A percentile compares a stretch with the other conserved stretches of the same genome.
These are phyloP conservation scores for Brassica rapa DNA, from an alignment of 345 rosid species.

Conservation along the genomic window DNA sequence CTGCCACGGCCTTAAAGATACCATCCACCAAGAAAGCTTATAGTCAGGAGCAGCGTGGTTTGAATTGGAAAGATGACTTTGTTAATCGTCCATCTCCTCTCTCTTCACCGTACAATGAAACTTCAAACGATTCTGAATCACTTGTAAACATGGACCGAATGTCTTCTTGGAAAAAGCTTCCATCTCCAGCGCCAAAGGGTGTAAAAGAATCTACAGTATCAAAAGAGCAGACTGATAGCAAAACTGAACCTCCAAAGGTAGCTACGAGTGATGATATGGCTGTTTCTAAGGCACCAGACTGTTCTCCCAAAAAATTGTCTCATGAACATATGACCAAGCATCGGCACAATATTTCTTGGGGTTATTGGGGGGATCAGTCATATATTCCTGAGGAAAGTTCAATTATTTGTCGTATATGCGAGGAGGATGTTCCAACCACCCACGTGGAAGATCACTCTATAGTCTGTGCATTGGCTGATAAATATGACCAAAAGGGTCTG, in stretches of 20 bases:
- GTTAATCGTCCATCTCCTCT: slow-evolving; percentile 43
- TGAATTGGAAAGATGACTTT: slow-evolving; percentile 63
- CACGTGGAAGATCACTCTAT: slow-evolving; percentile 81
- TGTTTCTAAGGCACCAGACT: slow-evolving; percentile 47
- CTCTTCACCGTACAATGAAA: slow-evolving; percentile 38
- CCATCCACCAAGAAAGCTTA: slow-evolving; percentile 58
- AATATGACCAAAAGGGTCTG: slow-evolving; percentile 70
- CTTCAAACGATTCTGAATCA: slow-evolving; percentile 55
- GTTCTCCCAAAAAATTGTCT: slow-evolving; percentile 49
- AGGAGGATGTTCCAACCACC: slow-evolving; percentile 77
- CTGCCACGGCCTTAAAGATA: slow-evolving; percentile 31
- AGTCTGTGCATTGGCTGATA: slow-evolving; percentile 88
- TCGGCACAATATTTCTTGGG: slow-evolving; percentile 77
- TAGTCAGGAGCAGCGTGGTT: slow-evolving; percentile 87
- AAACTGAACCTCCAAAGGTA: slow-evolving; percentile 50
- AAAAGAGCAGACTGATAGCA: slow-evolving; percentile 51
- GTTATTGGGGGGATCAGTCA: slow-evolving; percentile 82
- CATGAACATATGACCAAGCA: slow-evolving; percentile 58
- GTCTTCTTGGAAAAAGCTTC: slow-evolving; percentile 84
- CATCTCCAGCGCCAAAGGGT: slow-evolving; percentile 61
- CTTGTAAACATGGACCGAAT: slow-evolving; percentile 63
- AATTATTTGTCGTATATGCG: slow-evolving; percentile 92
- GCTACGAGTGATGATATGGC: slow-evolving; percentile 49
- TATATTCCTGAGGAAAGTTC: slow-evolving; percentile 60
- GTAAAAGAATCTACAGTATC: slow-evolving; percentile 46